Evolutionary conservation across 208 protist genomes (phyloP).

Genomic region (Leishmania lainsoni): DNA sequence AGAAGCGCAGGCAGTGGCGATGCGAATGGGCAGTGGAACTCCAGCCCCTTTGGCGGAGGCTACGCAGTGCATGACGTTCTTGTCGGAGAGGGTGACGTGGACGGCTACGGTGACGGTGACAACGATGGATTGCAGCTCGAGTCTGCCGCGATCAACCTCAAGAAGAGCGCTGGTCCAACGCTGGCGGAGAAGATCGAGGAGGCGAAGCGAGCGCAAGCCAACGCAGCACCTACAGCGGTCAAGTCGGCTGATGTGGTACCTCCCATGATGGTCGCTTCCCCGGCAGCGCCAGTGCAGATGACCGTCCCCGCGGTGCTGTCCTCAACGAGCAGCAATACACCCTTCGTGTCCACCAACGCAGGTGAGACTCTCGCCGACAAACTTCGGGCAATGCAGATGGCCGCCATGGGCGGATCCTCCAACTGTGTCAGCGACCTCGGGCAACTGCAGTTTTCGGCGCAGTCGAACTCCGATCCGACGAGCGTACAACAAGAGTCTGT

Average conservation of each 20-base stretch:
- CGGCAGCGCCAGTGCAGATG: background rate
- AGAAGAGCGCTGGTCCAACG: slow-evolving; percentile 36
- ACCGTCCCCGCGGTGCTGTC: background rate
- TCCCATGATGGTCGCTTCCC: background rate
- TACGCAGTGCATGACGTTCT: slow-evolving; percentile 26
- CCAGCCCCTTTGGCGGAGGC: background rate
- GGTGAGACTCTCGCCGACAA: slow-evolving; percentile 65
- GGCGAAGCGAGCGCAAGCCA: slow-evolving; percentile 16
- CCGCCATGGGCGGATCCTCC: slow-evolving; percentile 3
- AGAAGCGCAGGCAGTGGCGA: background rate
- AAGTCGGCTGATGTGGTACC: background rate
- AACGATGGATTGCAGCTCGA: slow-evolving; percentile 76
- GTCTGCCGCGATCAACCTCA: slow-evolving; percentile 53
- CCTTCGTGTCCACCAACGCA: slow-evolving; percentile 25
- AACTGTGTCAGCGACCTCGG: background rate
- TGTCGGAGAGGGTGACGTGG: slow-evolving; percentile 42
- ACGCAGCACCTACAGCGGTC: background rate
- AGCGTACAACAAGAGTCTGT: background rate
- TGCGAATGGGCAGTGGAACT: background rate
- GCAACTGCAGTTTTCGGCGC: background rate
- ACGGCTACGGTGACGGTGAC: slow-evolving; percentile 33
- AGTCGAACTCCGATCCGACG: background rate
- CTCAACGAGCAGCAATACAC: background rate
- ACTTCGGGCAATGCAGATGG: slow-evolving; percentile 64
- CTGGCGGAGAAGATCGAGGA: slow-evolving; percentile 35